These are phyloP conservation scores for Cladosporium sp. DNA, from an alignment of 2,329 filamentous ascomycete species.

Conservation along the genomic window DNA sequence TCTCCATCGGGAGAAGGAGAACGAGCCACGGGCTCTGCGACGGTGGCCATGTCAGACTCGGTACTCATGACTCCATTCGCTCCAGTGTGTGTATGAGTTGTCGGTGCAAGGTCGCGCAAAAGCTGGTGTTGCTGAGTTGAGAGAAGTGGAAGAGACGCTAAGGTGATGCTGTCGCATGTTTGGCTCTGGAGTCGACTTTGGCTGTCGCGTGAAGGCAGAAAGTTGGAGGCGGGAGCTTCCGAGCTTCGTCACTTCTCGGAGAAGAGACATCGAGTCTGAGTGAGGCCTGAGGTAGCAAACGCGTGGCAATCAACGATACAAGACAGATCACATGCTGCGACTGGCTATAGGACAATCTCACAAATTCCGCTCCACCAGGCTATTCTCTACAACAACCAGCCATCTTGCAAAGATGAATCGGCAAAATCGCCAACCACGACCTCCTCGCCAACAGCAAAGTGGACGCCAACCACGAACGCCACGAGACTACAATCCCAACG, in stretches of 20 bases:
- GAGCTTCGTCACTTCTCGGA: constrained; percentile 5
- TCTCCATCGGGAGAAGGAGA: constrained; percentile 9
- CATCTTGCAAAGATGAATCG: constrained; percentile 27
- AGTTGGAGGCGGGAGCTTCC: constrained; percentile 2
- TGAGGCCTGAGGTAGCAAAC: neutral
- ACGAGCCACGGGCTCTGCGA: constrained; percentile 10
- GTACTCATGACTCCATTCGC: constrained; percentile 3
- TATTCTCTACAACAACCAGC: neutral
- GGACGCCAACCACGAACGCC: constrained; percentile 11
- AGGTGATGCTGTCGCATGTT: neutral
- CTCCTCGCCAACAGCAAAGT: constrained; percentile 19
- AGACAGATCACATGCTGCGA: neutral
- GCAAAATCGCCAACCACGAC: constrained; percentile 33
- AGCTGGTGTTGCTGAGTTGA: neutral
- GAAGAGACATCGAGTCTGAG: neutral
- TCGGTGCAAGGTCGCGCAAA: neutral
- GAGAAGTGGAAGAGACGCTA: neutral
- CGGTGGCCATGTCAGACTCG: constrained; percentile 16
- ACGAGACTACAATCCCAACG: constrained; percentile 19
- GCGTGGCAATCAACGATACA: neutral
- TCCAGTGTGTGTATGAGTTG: neutral
- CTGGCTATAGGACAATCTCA: neutral
- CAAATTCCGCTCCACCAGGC: neutral
- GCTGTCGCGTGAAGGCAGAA: constrained; percentile 11
- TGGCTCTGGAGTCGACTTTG: neutral